A percentile compares a stretch with the other conserved stretches of the same genome.
phyloP scores from a whole-genome alignment of 352 stramenopile genomes.

The Pythium vanterpoolii region DNA sequence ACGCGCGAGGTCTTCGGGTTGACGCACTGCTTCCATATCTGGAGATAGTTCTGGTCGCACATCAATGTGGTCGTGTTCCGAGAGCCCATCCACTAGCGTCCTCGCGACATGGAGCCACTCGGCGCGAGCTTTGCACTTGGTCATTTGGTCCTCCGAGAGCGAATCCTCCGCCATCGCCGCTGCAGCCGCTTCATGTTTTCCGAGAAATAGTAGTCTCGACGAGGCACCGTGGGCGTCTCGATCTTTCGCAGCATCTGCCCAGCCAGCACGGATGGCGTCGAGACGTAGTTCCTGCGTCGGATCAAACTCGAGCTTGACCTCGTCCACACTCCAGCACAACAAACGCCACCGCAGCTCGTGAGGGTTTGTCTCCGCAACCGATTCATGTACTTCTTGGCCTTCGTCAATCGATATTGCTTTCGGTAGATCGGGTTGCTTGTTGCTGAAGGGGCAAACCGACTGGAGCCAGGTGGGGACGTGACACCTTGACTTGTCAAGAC shows the following conservation, averaged over 20 bases:
- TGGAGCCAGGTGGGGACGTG: constrained; percentile 40
- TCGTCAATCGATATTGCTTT: constrained; percentile 16
- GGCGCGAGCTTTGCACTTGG: constrained; percentile 33
- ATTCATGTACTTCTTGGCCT: constrained; percentile 3
- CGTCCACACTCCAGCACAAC: constrained; percentile 55
- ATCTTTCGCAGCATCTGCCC: constrained; percentile 49
- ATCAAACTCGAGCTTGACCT: constrained; percentile 60
- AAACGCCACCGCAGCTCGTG: constrained; percentile 38
- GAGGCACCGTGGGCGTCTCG: constrained; percentile 52
- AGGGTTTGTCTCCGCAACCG: neutral
- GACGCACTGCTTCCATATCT: neutral
- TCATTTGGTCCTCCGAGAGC: constrained; percentile 45
- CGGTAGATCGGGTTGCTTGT: constrained; percentile 10
- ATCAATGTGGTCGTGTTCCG: constrained; percentile 2
- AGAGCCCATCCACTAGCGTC: neutral
- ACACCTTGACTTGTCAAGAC: constrained; percentile 50
- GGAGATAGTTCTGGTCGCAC: neutral
- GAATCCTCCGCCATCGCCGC: constrained; percentile 35
- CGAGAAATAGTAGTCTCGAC: constrained; percentile 48
- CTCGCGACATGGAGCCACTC: constrained; percentile 32
- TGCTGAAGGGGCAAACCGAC: constrained; percentile 42
- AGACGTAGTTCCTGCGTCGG: constrained; percentile 47
- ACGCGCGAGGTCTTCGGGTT: constrained; percentile 6
- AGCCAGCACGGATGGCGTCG: constrained; percentile 45
- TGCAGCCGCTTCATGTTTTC: constrained; percentile 39